Conservation (phyloP, 768 basidiomycete genomes). For the Fomitopsis pulvina region DNA sequence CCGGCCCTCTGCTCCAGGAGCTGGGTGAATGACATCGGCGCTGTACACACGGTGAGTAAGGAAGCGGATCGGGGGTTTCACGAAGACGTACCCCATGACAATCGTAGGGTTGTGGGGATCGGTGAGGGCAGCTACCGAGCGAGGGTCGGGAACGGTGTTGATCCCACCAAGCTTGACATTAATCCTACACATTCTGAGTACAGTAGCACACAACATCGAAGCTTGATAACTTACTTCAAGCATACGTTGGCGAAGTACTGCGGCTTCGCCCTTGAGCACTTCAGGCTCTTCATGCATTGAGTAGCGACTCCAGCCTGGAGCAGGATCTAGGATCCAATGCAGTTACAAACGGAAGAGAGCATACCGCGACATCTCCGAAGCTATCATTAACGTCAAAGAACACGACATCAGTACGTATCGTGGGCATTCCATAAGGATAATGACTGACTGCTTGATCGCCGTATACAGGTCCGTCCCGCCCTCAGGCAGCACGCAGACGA, state of each 20-base stretch:
- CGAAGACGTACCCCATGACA: conserved; percentile 50
- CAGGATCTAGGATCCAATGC: too few relatives aligned
- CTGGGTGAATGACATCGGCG: conserved; percentile 80
- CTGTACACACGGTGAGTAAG: conserved; percentile 17
- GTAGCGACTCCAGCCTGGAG: conserved; percentile 66
- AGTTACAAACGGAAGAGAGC: too few relatives aligned
- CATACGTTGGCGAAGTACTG: conserved; percentile 82
- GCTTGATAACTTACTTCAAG: conserved; percentile 49
- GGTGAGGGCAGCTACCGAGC: conserved; percentile 55
- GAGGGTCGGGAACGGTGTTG: conserved; percentile 69
- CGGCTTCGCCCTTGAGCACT: conserved; percentile 59
- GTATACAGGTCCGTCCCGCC: conserved; percentile 71
- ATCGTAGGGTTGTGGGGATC: conserved; percentile 73
- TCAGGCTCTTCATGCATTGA: conserved; percentile 65
- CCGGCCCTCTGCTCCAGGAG: conserved; percentile 70
- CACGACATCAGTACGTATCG: conserved; percentile 2
- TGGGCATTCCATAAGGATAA: background rate
- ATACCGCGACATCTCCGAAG: conserved; percentile 61
- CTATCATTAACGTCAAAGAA: conserved; percentile 30
- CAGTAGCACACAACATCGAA: background rate
- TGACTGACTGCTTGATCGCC: conserved; percentile 68
- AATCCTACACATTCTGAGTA: conserved; percentile 37
- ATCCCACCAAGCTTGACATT: conserved; percentile 85
- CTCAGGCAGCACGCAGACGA: conserved; percentile 68
- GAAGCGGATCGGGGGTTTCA: background rate